Base-by-base conservation (phyloP, 1,284 basidiomycete species). In the Cryptococcus sp. region DNA sequence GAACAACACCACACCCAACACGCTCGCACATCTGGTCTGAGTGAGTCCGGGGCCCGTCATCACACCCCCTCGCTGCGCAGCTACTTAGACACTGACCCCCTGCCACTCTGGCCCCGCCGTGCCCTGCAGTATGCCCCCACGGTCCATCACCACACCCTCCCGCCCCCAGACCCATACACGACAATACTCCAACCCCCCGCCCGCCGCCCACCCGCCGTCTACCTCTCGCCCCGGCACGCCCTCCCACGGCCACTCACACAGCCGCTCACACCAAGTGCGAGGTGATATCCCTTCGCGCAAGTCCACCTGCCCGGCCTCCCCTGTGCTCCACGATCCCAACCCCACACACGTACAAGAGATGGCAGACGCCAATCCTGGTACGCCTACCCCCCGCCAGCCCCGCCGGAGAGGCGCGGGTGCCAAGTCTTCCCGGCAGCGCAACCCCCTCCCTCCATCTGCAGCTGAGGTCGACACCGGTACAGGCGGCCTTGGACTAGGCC, bases 381-480 rank as follows among this genome's bases (percentile, higher is more conserved):
- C 61, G 3, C 57, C 61, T 16, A 63, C 58, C 24, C 61, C 58
- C 6, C 53, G 54, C 16, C 59, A 62, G 42, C 37, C 57, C 16
- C 45, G 51, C n/a, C 51, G 55, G 3, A 37, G 50, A 24, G 46
- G 28, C 28, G 28, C 33, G 24, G 54, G 43, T 16, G 51, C 52
- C 18, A 52, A 57, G 38, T 40, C 55, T 18, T 59, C 62, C 18
- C 24, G 53, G 9, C 56, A 57, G 45, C 53, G 62, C 5, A 42
- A 54, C 18, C 28, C 28, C 28, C 28, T 33, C 9, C 28, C 28
- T 33, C 28, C 28, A 33, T 33, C 28, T 9, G 47, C 45, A 8
- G 9, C 38, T 3, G 46, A 33, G 12, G 40, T 18, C 33, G 47
- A 36, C 12, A 51, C 46, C 18, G 18, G 28, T 15, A 20, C 46